Evolutionary conservation across 441 rosid genomes (phyloP).

Genomic region (Gossypium gossypioides): DNA sequence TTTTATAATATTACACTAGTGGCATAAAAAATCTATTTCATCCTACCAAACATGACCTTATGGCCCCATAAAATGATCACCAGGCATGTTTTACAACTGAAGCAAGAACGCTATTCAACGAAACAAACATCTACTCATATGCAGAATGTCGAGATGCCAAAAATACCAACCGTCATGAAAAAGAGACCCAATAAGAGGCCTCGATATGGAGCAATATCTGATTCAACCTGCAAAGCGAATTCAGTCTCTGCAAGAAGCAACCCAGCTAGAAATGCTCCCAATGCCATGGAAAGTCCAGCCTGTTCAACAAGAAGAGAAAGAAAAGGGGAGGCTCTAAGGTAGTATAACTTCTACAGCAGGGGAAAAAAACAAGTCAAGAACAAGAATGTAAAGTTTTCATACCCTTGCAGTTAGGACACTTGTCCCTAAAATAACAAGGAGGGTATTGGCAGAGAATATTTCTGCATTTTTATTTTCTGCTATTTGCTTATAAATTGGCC

Average conservation of each 20-base stretch:
- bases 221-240: slow-evolving; percentile 97
- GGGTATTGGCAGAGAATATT: slow-evolving; percentile 96
- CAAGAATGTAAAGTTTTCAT: slow-evolving; percentile 22
- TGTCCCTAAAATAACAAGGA: slow-evolving; percentile 91
- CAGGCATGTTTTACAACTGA: neutral
- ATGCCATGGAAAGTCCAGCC: slow-evolving; percentile 99
- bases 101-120: neutral
- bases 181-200: slow-evolving; percentile 95
- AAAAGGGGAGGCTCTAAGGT: slow-evolving; percentile 11
- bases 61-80: neutral
- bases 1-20: neutral
- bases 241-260: slow-evolving; percentile 98
- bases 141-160: slow-evolving; percentile 4
- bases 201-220: slow-evolving; percentile 98
- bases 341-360: neutral
- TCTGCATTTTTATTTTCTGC: slow-evolving; percentile 98
- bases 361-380: neutral
- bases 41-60: slow-evolving; percentile 1
- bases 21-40: neutral
- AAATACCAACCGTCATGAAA: slow-evolving; percentile 84
- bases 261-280: slow-evolving; percentile 98
- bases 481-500: slow-evolving; percentile 93
- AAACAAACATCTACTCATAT: neutral
- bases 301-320: slow-evolving; percentile 30
- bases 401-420: slow-evolving; percentile 99